phyloP scores from a whole-genome alignment of 108 stramenopile genomes.

The Epipyxis sp. region DNA sequence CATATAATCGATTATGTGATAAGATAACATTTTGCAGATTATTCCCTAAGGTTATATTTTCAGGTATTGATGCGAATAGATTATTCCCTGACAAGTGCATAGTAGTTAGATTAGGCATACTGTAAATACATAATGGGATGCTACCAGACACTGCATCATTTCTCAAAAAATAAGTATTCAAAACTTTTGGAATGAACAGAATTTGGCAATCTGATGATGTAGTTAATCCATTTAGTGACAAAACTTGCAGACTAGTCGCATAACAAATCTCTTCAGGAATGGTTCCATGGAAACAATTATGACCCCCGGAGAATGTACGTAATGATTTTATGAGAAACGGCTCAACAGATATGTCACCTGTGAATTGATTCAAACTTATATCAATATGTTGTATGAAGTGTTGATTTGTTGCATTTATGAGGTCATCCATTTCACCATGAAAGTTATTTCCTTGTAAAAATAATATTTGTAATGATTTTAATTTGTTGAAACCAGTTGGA shows the following conservation, averaged over 20 bases:
- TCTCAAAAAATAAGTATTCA: too few relatives aligned
- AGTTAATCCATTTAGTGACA: background rate
- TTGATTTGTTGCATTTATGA: background rate
- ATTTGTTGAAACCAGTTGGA: background rate
- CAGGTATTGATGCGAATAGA: background rate
- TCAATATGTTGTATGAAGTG: background rate
- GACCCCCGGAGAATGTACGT: background rate
- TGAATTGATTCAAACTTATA: background rate
- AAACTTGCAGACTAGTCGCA: background rate
- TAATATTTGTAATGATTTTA: too few relatives aligned
- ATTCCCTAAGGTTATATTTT: background rate
- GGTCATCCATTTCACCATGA: too few relatives aligned
- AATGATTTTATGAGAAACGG: background rate
- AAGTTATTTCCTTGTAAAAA: too few relatives aligned
- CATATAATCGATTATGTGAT: background rate
- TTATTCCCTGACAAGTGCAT: background rate
- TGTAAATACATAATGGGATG: background rate
- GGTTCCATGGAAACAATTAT: background rate
- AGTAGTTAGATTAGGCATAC: background rate
- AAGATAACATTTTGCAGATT: background rate
- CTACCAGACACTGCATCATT: too few relatives aligned
- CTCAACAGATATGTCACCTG: background rate
- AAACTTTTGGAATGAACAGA: too few relatives aligned
- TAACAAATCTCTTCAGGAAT: background rate
- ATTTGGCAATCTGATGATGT: background rate